Base-by-base conservation (phyloP, 2,329 filamentous ascomycete genomes). In the Fusarium mangiferae region DNA sequence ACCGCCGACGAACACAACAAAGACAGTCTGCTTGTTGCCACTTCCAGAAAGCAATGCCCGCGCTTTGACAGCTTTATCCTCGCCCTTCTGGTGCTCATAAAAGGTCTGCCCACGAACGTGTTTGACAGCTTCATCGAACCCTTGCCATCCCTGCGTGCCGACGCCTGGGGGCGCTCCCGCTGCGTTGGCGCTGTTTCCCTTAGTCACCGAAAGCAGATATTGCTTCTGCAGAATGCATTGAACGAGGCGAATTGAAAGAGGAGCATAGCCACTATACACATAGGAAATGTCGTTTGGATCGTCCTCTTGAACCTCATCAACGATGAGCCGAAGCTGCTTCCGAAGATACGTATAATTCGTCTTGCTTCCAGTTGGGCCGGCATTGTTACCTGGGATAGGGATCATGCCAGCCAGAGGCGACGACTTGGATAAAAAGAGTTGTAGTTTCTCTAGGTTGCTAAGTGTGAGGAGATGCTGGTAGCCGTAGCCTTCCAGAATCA, bases 1-100 rank as follows among this genome's bases (percentile, higher is more conserved):
- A 5, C 96, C 97, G n/a, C 96, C 96, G 24, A 99, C 85, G 83
- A 98, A 98, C 76, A 98, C 97, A n/a, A 99, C 92, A 79, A 98
- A 94, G 2, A 97, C 92, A 1, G 93, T 96, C 85, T 98, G 97
- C 81, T 91, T 91, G 57, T 90, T 90, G 22, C 89, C 89, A 6
- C 94, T 94, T 1, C 95, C 94, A 52, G 94, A 94, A 44, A 99
- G 85, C 33, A 97, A 89, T 68, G 94, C 92, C 64, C 95, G 88
- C 22, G 96, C 96, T 78, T 96, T 95, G 38, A 96, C 91, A 3
- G 95, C 95, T 81, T 96, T 97, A 79, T 98, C 95, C 78, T 97
- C 94, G 6, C 95, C 95, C 78, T 94, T 96, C 80, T 99, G 96
- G 46, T 93, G 87, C 78, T 98, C 93, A 79, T 98, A 97, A 79